Evolutionary conservation across 768 basidiomycete species (phyloP), one percentile per base, ranked within the genome.

Genomic region (Baorangia bicolor): DNA sequence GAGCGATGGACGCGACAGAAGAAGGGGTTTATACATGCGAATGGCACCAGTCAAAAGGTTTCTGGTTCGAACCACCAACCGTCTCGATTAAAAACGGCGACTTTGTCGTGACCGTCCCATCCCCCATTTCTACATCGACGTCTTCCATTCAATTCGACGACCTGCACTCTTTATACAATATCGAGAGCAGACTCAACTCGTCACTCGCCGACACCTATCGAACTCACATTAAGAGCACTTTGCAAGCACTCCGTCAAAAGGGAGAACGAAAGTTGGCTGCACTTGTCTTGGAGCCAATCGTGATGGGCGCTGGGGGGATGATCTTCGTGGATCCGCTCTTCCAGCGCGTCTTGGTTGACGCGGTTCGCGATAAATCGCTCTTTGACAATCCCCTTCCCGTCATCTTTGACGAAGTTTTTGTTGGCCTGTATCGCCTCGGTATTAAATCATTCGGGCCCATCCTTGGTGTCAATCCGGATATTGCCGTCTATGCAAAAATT

Each of bases 271-370:
- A 73, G 23, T 69, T 91, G 4, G 90, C 85, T 2, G 90, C 92
- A 0, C 78, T 98, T 18, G 85, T 98, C 7, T 74, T 98, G 28
- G 96, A 98, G 68, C 96, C 96, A 0, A 78, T 95, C 23, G 82
- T 94, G 25, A 90, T 98, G 82, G 96, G 96, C 14, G 94, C 96
- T 0, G 96, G 92, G 1, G 96, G 96, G 0, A 98, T 98, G 96
- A 78, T 94, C 30, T 98, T 98, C 65, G 92, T 98, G 25, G 96
- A 98, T 68, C 96, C 96, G 10, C 84, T 98, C 40, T 98, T 96
- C 79, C 96, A 98, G 69, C 82, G 92, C 27, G 77, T 94, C 30
- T 71, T 98, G 60, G 75, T 98, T 38, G 93, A 97, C 63, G 80
- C 84, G 3, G 90, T 92, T 6, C 86, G 96, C 55, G 71, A 78